A percentile compares a stretch with the other conserved stretches of the same genome.
These are phyloP conservation scores for Phytophthora tentaculata DNA, from an alignment of 352 stramenopile genomes.

Conservation along the genomic window DNA sequence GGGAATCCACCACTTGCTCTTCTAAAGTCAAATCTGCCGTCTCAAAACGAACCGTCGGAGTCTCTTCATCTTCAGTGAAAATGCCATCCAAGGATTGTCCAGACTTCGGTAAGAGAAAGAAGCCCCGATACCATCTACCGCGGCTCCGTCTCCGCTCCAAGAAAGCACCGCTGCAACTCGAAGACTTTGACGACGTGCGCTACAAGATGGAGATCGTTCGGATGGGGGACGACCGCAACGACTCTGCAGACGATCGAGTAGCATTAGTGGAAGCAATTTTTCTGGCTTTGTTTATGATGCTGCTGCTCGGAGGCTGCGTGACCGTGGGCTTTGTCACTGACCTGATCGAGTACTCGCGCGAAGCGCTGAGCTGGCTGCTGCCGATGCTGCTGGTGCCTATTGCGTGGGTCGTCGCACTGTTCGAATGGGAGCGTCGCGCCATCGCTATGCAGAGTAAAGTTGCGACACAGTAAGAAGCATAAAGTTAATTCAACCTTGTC, in stretches of 20 bases:
- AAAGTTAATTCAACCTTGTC: too few species aligned
- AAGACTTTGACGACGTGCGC: constrained; percentile 71
- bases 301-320: constrained; percentile 44
- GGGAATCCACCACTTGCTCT: constrained; percentile 57
- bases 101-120: constrained; percentile 15
- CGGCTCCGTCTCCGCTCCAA: constrained; percentile 21
- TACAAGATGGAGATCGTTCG: constrained; percentile 70
- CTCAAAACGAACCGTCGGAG: constrained; percentile 21
- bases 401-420: constrained; percentile 49
- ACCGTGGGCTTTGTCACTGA: constrained; percentile 45
- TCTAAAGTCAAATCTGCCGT: constrained; percentile 23
- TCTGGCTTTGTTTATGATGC: constrained; percentile 29
- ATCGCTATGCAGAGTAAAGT: constrained; percentile 38
- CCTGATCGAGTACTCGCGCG: constrained; percentile 39
- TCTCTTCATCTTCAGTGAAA: constrained; percentile 10
- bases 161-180: constrained; percentile 40
- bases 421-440: constrained; percentile 51
- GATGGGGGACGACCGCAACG: constrained; percentile 19
- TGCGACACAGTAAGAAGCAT: constrained; percentile 25
- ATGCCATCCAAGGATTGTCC: constrained; percentile 1
- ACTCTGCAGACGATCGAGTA: constrained; percentile 14
- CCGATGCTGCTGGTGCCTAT: constrained; percentile 59
- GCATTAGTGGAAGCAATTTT: constrained; percentile 46
- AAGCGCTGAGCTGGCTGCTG: constrained; percentile 47
- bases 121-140: constrained; percentile 11